phyloP scores from a whole-genome alignment of 2,329 filamentous ascomycete species.

The Colletotrichum sp. region DNA sequence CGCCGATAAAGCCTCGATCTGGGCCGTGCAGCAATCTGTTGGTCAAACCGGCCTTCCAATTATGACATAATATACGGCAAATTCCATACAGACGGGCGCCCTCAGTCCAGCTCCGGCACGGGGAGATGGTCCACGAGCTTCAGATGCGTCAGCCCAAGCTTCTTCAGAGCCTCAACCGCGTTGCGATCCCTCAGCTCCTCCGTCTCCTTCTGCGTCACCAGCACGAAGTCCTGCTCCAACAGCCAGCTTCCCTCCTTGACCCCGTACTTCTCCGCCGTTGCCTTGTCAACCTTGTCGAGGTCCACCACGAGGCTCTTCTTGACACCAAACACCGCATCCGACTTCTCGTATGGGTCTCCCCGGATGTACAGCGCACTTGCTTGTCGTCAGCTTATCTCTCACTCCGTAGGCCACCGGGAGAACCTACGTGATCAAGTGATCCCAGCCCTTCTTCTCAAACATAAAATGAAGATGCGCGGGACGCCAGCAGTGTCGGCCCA shows the following conservation, averaged over 20 bases:
- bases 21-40: not conserved
- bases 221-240: conserved; percentile 77
- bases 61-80: not conserved
- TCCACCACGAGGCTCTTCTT: conserved; percentile 81
- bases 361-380: conserved; percentile 76
- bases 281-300: conserved; percentile 52
- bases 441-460: conserved; percentile 81
- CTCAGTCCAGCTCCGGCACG: conserved; percentile 66
- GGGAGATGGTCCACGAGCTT: conserved; percentile 79
- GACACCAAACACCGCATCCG: conserved; percentile 86
- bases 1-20: not conserved
- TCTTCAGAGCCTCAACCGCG: conserved; percentile 70
- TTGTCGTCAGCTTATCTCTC: not conserved
- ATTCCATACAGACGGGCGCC: not conserved
- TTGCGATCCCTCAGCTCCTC: conserved; percentile 66
- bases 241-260: conserved; percentile 68
- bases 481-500: conserved; percentile 79
- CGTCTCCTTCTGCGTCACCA: conserved; percentile 75
- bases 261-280: conserved; percentile 64
- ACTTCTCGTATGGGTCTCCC: conserved; percentile 81
- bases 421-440: conserved; percentile 82
- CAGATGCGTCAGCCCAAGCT: conserved; percentile 67
- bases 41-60: not conserved
- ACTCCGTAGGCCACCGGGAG: too few species aligned
- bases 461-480: conserved; percentile 88